Percentiles rank a stretch among this genome's conserved stretches.
phyloP scores from a whole-genome alignment of 768 basidiomycete genomes.

The Russula abietina region DNA sequence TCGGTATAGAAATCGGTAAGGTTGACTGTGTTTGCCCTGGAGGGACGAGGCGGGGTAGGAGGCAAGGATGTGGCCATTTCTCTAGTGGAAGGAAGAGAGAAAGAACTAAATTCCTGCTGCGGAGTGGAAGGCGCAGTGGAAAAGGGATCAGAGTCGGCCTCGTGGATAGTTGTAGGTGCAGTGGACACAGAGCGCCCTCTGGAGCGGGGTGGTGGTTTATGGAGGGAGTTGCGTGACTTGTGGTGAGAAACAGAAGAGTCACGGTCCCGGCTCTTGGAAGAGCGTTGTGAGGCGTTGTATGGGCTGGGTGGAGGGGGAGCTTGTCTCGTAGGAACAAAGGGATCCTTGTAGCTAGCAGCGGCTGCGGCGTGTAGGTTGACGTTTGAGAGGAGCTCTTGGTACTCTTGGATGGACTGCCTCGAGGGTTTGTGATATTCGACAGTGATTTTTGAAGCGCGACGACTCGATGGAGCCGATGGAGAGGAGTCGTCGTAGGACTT shows the following conservation, averaged over 20 bases:
- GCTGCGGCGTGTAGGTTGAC: slow-evolving; percentile 51
- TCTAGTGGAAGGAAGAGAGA: slow-evolving; percentile 29
- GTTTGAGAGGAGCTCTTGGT: slow-evolving; percentile 64
- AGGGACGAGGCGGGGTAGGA: slow-evolving; percentile 70
- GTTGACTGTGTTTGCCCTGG: slow-evolving; percentile 77
- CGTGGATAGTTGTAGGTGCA: slow-evolving; percentile 40
- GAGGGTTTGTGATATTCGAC: slow-evolving; percentile 74
- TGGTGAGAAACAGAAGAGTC: slow-evolving; percentile 28
- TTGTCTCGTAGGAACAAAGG: slow-evolving; percentile 40
- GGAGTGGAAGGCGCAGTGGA: slow-evolving; percentile 32
- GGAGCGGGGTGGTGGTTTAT: slow-evolving; percentile 33
- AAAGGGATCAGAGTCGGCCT: slow-evolving; percentile 28
- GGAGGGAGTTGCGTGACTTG: slow-evolving; percentile 29
- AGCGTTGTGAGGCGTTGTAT: slow-evolving; percentile 11
- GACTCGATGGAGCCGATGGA: slow-evolving; percentile 15
- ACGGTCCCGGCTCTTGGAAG: slow-evolving; percentile 17
- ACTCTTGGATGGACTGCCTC: slow-evolving; percentile 70
- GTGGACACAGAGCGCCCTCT: slow-evolving; percentile 31
- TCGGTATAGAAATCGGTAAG: slow-evolving; percentile 65
- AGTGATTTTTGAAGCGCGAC: slow-evolving; percentile 33
- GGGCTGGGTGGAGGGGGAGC: slow-evolving; percentile 41
- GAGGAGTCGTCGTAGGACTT: slow-evolving; percentile 23
- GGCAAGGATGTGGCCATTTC: slow-evolving; percentile 32
- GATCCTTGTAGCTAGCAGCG: slow-evolving; percentile 38
- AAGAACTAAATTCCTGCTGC: slow-evolving; percentile 18